phyloP scores from a whole-genome alignment of 306 rosid species.

The Lathyrus oleraceus region DNA sequence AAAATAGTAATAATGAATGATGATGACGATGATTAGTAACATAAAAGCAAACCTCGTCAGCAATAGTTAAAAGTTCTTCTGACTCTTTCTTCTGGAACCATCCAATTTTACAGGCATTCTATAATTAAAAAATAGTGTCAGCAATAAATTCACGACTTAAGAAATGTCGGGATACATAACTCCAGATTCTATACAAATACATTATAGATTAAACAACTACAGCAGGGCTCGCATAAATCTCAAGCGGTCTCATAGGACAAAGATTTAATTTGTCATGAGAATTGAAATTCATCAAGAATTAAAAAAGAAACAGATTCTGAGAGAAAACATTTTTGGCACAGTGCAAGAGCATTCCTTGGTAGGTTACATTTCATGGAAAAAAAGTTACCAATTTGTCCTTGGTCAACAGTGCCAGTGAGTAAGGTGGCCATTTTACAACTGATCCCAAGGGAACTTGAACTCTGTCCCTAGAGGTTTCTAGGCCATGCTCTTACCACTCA shows the following conservation, averaged over 20 bases:
- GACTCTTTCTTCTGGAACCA: conserved; percentile 71
- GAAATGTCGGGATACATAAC: conserved; percentile 21
- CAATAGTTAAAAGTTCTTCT: conserved; percentile 57
- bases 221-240: conserved; percentile 19
- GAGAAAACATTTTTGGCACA: conserved; percentile 17
- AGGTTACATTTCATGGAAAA: conserved; percentile 14
- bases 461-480: no score
- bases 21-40: neutral
- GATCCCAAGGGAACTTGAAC: no score
- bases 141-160: conserved; percentile 15
- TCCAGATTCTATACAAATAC: conserved; percentile 13
- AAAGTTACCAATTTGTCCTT: conserved; percentile 11
- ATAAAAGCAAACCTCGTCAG: conserved; percentile 61
- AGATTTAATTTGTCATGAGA: neutral
- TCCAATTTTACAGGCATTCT: conserved; percentile 75
- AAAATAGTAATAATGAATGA: neutral
- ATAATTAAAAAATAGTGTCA: conserved; percentile 35
- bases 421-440: neutral
- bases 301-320: neutral
- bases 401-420: neutral
- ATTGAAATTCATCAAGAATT: conserved; percentile 12
- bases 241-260: conserved; percentile 2
- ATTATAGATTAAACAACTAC: neutral
- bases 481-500: no score
- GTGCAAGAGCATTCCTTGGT: conserved; percentile 24